Base-by-base conservation (phyloP, 2,329 filamentous ascomycete species). In the Metarhizium rileyi region DNA sequence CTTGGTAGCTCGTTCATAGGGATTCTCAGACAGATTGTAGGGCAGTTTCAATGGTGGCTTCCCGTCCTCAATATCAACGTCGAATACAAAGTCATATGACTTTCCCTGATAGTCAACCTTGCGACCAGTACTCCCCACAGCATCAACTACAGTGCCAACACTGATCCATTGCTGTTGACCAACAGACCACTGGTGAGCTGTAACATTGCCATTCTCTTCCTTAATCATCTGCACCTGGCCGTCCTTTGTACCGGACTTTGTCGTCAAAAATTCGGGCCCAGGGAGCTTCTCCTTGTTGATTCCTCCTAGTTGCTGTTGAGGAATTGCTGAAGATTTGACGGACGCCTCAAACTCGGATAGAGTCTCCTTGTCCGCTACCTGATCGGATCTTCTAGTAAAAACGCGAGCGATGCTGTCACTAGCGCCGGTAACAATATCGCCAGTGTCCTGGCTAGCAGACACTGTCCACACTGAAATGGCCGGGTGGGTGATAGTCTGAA, bases 391-490 rank as follows among this genome's bases (percentile, higher is more conserved):
- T 59, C 89, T 78, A 12, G 83, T 91, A 63, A 97, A 98, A 50
- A 97, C 74, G 41, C 93, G 83, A 8, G 90, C 83, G 42, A 91
- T 72, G 50, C 87, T 83, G 62, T 98, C 93, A 64, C 91, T 98
- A 26, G 91, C 84, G 28, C 91, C 93, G 3, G 87, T 87, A n/a
- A 89, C 88, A 53, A 98, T 91, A 60, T 98, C 94, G 22, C 93
- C 91, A 44, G 80, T 94, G 54, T 88, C 81, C 1, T 76, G 63
- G 61, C 87, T 93, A 10, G 80, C 86, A n/a, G 90, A 87, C 18
- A 98, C 89, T 14, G 81, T 77, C 93, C 93, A 98, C 5, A 98
- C 90, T 0, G 91, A 97, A 49, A 97, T 94, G 9, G 93, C 93
- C 10, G 93, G 93, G 61, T 96, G 90, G 1, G 91, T 96, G 55